phyloP scores from a whole-genome alignment of 2,329 filamentous ascomycete genomes.

The Exophiala sp. region DNA sequence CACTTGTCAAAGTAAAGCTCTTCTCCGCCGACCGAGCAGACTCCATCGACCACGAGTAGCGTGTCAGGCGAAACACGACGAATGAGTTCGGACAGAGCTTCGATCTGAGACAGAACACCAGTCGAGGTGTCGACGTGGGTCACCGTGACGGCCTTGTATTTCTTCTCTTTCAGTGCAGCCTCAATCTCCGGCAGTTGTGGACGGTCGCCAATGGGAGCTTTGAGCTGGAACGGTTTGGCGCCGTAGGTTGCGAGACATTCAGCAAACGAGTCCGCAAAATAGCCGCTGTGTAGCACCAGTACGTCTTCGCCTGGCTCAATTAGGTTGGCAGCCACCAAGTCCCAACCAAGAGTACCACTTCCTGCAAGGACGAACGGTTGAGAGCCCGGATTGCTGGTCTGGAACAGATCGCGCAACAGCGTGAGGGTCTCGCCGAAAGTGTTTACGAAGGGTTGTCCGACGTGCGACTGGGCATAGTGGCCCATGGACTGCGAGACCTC shows the following conservation, averaged over 20 bases:
- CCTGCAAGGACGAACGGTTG: conserved; percentile 93
- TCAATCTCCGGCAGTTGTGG: conserved; percentile 85
- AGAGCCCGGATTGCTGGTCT: conserved; percentile 71
- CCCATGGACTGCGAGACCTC: conserved; percentile 27
- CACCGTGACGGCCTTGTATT: conserved; percentile 89
- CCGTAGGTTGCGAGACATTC: conserved; percentile 90
- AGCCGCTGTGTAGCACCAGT: conserved; percentile 89
- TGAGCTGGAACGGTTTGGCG: conserved; percentile 80
- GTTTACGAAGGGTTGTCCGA: conserved; percentile 80
- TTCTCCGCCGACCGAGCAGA: conserved; percentile 93
- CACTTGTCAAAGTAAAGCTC: conserved; percentile 95
- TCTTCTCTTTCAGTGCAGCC: conserved; percentile 77
- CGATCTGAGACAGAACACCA: conserved; percentile 86
- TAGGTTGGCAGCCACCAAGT: conserved; percentile 89
- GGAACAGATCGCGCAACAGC: conserved; percentile 88
- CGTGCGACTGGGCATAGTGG: conserved; percentile 67
- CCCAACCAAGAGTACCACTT: conserved; percentile 94
- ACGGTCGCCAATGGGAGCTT: conserved; percentile 78
- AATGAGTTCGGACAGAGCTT: conserved; percentile 74
- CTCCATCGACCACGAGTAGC: conserved; percentile 85
- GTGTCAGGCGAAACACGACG: conserved; percentile 85
- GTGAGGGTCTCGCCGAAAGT: conserved; percentile 84
- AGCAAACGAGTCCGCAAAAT: conserved; percentile 93
- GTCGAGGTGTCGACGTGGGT: conserved; percentile 98
- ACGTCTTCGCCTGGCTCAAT: conserved; percentile 84